Evolutionary conservation across 2,329 filamentous ascomycete species (phyloP).

Genomic region (Colletotrichum musicola): DNA sequence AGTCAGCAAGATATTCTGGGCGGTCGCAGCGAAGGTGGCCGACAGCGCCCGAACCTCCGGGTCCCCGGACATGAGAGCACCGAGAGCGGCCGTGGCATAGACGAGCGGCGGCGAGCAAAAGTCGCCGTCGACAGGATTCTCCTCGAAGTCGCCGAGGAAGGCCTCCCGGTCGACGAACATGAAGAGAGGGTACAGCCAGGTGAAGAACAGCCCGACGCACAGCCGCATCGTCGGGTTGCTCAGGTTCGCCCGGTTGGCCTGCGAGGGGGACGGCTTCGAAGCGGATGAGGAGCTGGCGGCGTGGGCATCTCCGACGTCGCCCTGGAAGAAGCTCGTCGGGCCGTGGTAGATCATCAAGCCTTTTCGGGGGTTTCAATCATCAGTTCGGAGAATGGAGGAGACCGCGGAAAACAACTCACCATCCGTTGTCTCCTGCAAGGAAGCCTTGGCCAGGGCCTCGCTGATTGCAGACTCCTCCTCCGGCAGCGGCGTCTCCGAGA

Average conservation of each 20-base stretch:
- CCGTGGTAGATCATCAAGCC: constrained; percentile 40
- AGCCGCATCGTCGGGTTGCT: constrained; percentile 20
- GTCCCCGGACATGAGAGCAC: constrained; percentile 41
- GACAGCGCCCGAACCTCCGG: constrained; percentile 19
- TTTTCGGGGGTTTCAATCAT: background rate
- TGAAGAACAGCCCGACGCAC: constrained; percentile 44
- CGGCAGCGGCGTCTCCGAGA: constrained; percentile 7
- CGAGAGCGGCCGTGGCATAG: constrained; percentile 42
- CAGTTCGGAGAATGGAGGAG: background rate
- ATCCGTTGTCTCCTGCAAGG: constrained; percentile 28
- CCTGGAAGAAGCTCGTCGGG: constrained; percentile 45
- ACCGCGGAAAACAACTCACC: constrained; percentile 2
- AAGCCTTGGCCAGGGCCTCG: constrained; percentile 30
- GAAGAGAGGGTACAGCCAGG: constrained; percentile 47
- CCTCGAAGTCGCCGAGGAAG: constrained; percentile 39
- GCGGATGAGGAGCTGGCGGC: background rate
- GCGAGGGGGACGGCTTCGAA: constrained; percentile 1
- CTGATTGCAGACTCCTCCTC: constrained; percentile 25
- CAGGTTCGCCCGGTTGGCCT: constrained; percentile 4
- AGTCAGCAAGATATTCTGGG: constrained; percentile 44
- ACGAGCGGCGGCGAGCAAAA: constrained; percentile 45
- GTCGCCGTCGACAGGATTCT: constrained; percentile 38
- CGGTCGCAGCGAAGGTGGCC: constrained; percentile 38
- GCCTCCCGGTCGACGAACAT: constrained; percentile 48
- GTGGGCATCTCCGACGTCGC: background rate